Percentiles rank a stretch among this genome's conserved stretches.
Evolutionary conservation across 2,329 filamentous ascomycete genomes (phyloP).

Genomic region (Colletotrichum orchidophilum): DNA sequence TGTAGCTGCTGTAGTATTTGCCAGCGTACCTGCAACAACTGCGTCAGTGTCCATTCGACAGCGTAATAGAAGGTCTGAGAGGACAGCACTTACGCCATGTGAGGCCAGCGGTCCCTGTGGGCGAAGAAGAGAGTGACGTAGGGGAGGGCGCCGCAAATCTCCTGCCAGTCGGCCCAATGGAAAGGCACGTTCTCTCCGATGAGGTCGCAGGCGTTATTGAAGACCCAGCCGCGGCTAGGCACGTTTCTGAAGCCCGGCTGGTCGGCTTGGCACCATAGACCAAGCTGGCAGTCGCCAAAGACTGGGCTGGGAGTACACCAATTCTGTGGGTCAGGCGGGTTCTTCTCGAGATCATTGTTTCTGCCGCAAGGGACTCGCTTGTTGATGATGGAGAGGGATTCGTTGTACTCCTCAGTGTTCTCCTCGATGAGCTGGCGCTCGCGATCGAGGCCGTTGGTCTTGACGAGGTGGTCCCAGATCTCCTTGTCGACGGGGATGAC

Average conservation of each 20-base stretch:
- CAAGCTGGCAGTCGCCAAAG: conserved; percentile 17
- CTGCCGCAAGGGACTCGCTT: neutral
- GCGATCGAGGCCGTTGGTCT: conserved; percentile 7
- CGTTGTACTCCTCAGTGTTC: neutral
- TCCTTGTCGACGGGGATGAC: conserved; percentile 19
- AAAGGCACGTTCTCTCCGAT: conserved; percentile 11
- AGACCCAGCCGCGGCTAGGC: conserved; percentile 25
- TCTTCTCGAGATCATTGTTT: neutral
- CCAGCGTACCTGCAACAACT: conserved; percentile 5
- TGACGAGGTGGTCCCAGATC: conserved; percentile 13
- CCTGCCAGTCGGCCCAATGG: conserved; percentile 4
- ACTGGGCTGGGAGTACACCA: conserved; percentile 21
- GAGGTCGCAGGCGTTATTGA: conserved; percentile 18
- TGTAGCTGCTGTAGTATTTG: conserved; percentile 1
- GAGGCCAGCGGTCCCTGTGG: neutral
- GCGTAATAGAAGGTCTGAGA: neutral
- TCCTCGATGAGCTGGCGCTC: neutral
- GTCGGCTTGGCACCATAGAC: conserved; percentile 19
- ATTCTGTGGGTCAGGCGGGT: conserved; percentile 17
- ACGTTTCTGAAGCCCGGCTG: neutral
- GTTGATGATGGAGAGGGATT: neutral
- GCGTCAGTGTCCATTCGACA: neutral
- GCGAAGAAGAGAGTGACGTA: conserved; percentile 23
- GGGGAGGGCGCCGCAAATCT: conserved; percentile 17
- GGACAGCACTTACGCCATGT: neutral